A percentile compares a stretch with the other conserved stretches of the same genome.
phyloP scores from a whole-genome alignment of 2,329 filamentous ascomycete species.

The Colletotrichum siamense region DNA sequence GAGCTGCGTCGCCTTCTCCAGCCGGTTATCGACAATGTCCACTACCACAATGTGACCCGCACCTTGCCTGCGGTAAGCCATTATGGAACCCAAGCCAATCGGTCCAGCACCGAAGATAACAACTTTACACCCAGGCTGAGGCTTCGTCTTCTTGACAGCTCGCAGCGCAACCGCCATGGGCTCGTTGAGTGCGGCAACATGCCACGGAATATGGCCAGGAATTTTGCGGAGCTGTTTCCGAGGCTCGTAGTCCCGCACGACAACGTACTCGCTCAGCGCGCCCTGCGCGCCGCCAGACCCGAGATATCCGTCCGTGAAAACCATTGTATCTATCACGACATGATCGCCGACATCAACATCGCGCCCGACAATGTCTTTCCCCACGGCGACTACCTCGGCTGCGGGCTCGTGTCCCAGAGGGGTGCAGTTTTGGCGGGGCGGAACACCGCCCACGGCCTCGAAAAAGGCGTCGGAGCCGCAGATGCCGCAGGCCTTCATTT shows the following conservation, averaged over 20 bases:
- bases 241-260: not conserved
- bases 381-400: not conserved
- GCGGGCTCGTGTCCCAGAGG: slow-evolving; percentile 1
- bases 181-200: slow-evolving; percentile 1
- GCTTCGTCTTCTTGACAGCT: not conserved
- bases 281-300: not conserved
- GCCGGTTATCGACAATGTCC: not conserved
- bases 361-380: not conserved
- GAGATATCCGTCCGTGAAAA: not conserved
- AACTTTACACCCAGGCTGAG: not conserved
- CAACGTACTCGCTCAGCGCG: not conserved
- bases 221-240: not conserved
- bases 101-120: not conserved
- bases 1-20: not conserved
- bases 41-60: not conserved
- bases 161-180: slow-evolving; percentile 3
- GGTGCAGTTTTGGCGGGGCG: not conserved
- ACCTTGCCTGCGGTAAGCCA: not conserved
- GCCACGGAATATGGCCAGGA: not conserved
- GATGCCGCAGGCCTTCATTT: slow-evolving; percentile 2
- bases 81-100: not conserved
- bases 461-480: not conserved
- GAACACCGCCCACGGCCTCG: not conserved
- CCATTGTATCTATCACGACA: not conserved
- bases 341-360: not conserved